Evolutionary conservation across 106 monocot species (phyloP).

Genomic region (Acanthochlamys bracteata): DNA sequence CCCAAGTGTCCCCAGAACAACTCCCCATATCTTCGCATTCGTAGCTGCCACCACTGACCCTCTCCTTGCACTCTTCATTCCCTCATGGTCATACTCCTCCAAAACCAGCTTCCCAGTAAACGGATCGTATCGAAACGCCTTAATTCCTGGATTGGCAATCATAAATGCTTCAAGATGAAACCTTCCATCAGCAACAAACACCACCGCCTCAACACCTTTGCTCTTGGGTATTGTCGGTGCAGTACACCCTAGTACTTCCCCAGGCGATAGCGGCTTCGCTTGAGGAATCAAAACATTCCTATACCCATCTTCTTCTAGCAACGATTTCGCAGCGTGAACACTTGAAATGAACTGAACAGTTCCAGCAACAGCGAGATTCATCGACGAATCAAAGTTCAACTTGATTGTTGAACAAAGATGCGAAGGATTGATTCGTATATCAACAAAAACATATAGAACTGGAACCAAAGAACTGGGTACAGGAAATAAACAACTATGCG

Average conservation of each 20-base stretch:
- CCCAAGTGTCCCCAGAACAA: conserved; percentile 81
- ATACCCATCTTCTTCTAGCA: conserved; percentile 29
- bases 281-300: conserved; percentile 66
- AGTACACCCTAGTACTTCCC: conserved; percentile 93
- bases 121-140: conserved; percentile 84
- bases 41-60: conserved; percentile 45
- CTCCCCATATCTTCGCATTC: conserved; percentile 71
- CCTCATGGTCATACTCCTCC: conserved; percentile 77
- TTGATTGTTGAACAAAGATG: conserved; percentile 38
- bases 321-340: conserved; percentile 43
- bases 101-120: conserved; percentile 56
- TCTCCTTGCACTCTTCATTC: conserved; percentile 84
- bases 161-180: conserved; percentile 99
- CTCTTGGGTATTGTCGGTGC: conserved; percentile 46
- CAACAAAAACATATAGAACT: conserved; percentile 82
- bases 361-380: conserved; percentile 55
- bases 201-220: conserved; percentile 33
- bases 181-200: conserved; percentile 90
- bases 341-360: conserved; percentile 87
- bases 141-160: conserved; percentile 82
- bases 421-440: conserved; percentile 51
- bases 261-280: conserved; percentile 81
- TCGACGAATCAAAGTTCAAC: conserved; percentile 19
- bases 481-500: conserved; percentile 94
- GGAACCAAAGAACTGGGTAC: conserved; percentile 56